Conservation (phyloP, 495 filamentous ascomycete genomes). For the Bacidia gigantensis region DNA sequence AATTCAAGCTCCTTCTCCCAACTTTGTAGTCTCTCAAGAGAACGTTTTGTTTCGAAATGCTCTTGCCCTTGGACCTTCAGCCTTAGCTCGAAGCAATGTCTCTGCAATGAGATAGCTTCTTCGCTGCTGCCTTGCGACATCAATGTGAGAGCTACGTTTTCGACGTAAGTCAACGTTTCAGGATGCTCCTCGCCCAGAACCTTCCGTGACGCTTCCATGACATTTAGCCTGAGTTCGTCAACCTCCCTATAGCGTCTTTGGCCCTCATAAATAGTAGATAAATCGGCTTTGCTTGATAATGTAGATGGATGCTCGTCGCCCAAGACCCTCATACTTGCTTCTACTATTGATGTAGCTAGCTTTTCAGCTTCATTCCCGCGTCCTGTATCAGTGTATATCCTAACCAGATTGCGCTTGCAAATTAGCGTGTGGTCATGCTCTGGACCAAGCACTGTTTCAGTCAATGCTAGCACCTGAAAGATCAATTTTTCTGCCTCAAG, state of each 20-base stretch:
- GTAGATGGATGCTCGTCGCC: neutral
- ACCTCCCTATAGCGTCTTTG: neutral
- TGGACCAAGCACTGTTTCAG: neutral
- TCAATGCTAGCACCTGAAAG: neutral
- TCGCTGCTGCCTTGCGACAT: neutral
- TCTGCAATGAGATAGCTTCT: neutral
- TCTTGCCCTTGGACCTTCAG: slow-evolving; percentile 13
- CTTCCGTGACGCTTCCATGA: neutral
- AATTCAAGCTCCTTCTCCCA: neutral
- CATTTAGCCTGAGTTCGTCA: neutral
- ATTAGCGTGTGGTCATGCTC: neutral
- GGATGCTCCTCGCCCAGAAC: neutral
- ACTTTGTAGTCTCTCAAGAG: neutral
- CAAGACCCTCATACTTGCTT: neutral
- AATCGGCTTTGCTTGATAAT: neutral
- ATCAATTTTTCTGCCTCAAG: neutral
- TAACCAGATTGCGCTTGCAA: neutral
- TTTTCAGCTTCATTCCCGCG: neutral
- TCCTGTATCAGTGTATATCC: neutral
- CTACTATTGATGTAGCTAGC: neutral
- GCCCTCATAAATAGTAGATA: neutral
- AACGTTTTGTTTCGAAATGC: slow-evolving; percentile 13
- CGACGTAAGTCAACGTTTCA: neutral
- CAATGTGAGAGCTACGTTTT: neutral
- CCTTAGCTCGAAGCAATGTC: neutral